Evolutionary conservation across 1,284 basidiomycete genomes (phyloP).

Genomic region (Cerioporus squamosus): DNA sequence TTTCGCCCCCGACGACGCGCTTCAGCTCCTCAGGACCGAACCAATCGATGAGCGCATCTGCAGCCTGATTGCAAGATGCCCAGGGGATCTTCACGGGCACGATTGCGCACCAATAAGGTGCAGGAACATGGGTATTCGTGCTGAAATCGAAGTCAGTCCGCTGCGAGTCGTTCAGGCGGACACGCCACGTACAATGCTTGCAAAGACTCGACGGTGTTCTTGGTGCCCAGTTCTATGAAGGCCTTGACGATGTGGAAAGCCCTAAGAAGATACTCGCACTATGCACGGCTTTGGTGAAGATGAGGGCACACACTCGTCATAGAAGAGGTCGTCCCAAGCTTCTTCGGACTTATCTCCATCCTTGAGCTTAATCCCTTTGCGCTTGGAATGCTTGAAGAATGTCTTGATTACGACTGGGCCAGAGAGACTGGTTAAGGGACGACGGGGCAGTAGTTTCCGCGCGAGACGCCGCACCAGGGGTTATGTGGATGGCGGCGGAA

Average conservation of each 20-base stretch:
- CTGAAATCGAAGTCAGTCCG: conserved; percentile 35
- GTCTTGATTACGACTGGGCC: conserved; percentile 55
- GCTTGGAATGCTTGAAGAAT: conserved; percentile 60
- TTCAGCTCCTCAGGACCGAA: conserved; percentile 77
- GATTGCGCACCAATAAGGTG: conserved; percentile 79
- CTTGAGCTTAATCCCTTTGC: conserved; percentile 47
- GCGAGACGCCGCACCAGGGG: conserved; percentile 45
- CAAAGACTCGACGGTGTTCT: conserved; percentile 64
- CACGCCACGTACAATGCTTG: conserved; percentile 51
- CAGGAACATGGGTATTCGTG: conserved; percentile 78
- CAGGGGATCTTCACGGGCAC: conserved; percentile 71
- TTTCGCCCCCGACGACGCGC: conserved; percentile 75
- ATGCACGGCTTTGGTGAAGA: too few species aligned
- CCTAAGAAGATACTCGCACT: conserved; percentile 33
- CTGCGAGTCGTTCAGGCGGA: too few species aligned
- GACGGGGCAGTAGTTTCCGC: background rate
- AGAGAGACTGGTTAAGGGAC: background rate
- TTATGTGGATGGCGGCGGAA: conserved; percentile 56
- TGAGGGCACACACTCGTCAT: conserved; percentile 54
- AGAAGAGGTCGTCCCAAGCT: conserved; percentile 63
- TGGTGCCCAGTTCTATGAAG: conserved; percentile 62
- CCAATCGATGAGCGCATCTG: conserved; percentile 75
- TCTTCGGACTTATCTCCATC: conserved; percentile 40
- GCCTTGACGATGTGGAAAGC: conserved; percentile 72
- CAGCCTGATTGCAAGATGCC: conserved; percentile 67